phyloP scores from a whole-genome alignment of 148 eudicot genomes.

The Rhododendron mucronatum region DNA sequence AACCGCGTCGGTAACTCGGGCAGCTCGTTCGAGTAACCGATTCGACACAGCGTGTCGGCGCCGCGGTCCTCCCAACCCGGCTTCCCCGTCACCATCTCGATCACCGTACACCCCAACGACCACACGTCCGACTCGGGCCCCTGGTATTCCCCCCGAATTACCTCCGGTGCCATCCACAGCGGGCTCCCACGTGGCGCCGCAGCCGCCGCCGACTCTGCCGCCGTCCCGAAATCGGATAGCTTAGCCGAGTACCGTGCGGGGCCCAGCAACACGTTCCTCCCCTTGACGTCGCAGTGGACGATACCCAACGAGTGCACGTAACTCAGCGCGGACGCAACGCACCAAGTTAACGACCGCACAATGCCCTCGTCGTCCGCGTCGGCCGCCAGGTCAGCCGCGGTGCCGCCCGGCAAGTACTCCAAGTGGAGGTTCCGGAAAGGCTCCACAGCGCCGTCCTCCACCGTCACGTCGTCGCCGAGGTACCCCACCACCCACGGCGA shows the following conservation, averaged over 20 bases:
- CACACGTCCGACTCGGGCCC: conserved; percentile 71
- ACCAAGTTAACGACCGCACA: conserved; percentile 47
- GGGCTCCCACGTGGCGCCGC: conserved; percentile 71
- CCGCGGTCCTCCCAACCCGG: conserved; percentile 65
- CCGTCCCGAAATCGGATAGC: conserved; percentile 74
- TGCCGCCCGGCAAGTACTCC: conserved; percentile 70
- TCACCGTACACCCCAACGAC: conserved; percentile 82
- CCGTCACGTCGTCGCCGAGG: conserved; percentile 44
- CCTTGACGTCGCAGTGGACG: conserved; percentile 79
- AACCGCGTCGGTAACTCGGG: conserved; percentile 48
- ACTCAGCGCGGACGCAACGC: conserved; percentile 42
- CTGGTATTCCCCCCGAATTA: conserved; percentile 62
- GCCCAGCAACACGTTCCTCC: conserved; percentile 54
- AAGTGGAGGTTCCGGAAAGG: conserved; percentile 41
- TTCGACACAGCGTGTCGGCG: conserved; percentile 38
- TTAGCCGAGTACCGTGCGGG: conserved; percentile 37
- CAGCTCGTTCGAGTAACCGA: conserved; percentile 50
- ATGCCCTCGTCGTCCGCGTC: conserved; percentile 37
- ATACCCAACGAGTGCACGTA: conserved; percentile 43
- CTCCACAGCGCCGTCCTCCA: not conserved
- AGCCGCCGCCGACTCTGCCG: conserved; percentile 13
- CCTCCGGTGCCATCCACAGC: conserved; percentile 96
- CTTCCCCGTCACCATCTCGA: conserved; percentile 78
- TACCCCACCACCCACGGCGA: conserved; percentile 57
- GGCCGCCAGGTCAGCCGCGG: conserved; percentile 38